Percentiles rank a stretch among this genome's conserved stretches.
These are phyloP conservation scores for Neurospora pannonica DNA, from an alignment of 495 filamentous ascomycete genomes.

Conservation along the genomic window DNA sequence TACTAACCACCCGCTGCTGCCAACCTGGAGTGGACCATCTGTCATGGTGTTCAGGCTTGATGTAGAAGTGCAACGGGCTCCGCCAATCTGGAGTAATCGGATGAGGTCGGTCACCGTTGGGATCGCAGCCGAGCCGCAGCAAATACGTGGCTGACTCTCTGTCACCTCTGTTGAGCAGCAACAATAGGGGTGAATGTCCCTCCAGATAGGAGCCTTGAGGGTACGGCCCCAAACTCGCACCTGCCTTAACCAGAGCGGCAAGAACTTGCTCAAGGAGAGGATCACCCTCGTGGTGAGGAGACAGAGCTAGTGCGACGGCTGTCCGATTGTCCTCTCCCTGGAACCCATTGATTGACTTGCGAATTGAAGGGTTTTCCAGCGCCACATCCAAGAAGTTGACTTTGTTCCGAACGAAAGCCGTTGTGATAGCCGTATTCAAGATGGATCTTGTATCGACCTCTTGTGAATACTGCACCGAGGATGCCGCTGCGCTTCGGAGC, in stretches of 20 bases:
- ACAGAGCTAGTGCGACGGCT: background rate
- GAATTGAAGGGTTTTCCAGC: background rate
- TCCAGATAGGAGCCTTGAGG: background rate
- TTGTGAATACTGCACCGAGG: background rate
- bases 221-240: background rate
- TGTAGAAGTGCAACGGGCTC: background rate
- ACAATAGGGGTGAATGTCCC: background rate
- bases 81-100: background rate
- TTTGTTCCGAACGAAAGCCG: background rate
- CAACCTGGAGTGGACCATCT: background rate
- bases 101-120: background rate
- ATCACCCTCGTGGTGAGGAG: background rate
- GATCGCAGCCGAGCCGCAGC: background rate
- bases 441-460: background rate
- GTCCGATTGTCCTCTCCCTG: background rate
- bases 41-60: fast-evolving
- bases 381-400: background rate
- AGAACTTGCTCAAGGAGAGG: background rate
- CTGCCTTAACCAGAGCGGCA: background rate
- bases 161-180: background rate
- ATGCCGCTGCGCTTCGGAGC: background rate
- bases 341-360: background rate
- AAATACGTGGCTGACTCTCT: background rate
- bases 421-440: background rate
- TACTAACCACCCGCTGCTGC: background rate